Base-by-base conservation (phyloP, 2,329 filamentous ascomycete genomes). In the Aspergillus arachidicola region DNA sequence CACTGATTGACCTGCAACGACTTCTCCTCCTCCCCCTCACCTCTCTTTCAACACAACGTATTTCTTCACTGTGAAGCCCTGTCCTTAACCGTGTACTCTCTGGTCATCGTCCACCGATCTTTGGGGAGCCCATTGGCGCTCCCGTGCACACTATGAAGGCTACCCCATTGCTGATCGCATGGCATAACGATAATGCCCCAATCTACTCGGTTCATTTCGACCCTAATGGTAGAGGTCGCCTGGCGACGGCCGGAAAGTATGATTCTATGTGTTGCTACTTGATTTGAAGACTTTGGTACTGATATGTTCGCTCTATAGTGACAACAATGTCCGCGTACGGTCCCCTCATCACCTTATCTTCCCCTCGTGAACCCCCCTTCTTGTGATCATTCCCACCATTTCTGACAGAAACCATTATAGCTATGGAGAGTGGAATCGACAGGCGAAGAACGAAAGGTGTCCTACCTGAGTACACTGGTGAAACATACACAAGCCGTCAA, bases 171-270 rank as follows among this genome's bases (percentile, higher is more conserved):
- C 94, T 98, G 76, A 94, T 99, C 82, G 93, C 96, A 84, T 99
- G 95, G 95, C 96, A 99, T 81, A 92, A 97, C 79, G 92, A 97
- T 76, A 97, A 96, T 81, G 89, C 92, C 72, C 95, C 95, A 63
- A 94, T 99, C 77, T 99, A 98, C 82, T 97, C 94, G 50, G 93
- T 93, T 71, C 94, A 98, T 79, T 99, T 98, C 77, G 94, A 99
- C 77, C 92, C 92, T 55, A 86, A 92, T 75, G 93, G 93, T 68
- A 97, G 95, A 79, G 93, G 93, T 59, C 89, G 95, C 73, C 83
- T 99, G 67, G 95, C 95, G 63, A 99, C 95, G 11, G 94, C 91
- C 66, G 95, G 94, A 73, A 95, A 95, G 80, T 82, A 76, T 59
- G 80, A 41, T 16, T 57, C 55, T 26, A n/a, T 34, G n/a, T 14